These are phyloP conservation scores for Laetiporus sulphureus DNA, from an alignment of 1,284 basidiomycete species.

Conservation along the genomic window DNA sequence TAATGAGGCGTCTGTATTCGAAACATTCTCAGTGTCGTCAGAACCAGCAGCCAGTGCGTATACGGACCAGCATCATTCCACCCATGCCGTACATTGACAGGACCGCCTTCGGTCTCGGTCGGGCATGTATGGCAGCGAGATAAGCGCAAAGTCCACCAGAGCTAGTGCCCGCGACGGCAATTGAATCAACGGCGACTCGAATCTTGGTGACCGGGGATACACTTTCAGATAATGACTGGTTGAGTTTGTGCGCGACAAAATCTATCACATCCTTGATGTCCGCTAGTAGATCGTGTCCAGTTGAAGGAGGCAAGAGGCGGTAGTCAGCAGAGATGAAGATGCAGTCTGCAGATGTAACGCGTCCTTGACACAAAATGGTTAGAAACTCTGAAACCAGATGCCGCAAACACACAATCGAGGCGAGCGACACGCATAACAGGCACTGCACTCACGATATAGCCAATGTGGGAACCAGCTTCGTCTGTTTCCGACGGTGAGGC, in stretches of 20 bases:
- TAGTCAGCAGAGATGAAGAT: conserved; percentile 59
- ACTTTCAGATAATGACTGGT: conserved; percentile 11
- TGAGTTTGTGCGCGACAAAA: conserved; percentile 33
- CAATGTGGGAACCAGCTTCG: conserved; percentile 56
- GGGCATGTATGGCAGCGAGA: conserved; percentile 45
- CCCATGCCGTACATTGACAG: conserved; percentile 59
- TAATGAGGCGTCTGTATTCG: conserved; percentile 30
- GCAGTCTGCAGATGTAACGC: conserved; percentile 37
- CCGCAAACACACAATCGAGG: conserved; percentile 2
- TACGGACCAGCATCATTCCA: conserved; percentile 49
- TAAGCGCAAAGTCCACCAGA: conserved; percentile 61
- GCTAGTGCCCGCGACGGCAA: conserved; percentile 53
- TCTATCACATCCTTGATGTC: conserved; percentile 49
- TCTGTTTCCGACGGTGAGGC: conserved; percentile 50
- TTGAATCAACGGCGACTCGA: conserved; percentile 34
- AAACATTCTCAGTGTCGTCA: background rate
- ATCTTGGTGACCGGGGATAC: conserved; percentile 2
- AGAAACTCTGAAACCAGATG: background rate
- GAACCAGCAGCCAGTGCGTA: background rate
- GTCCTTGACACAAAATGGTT: conserved; percentile 28
- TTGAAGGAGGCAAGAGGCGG: conserved; percentile 48
- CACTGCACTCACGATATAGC: conserved; percentile 43
- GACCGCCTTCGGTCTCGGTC: conserved; percentile 46
- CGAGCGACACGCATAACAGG: background rate
- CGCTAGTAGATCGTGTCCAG: conserved; percentile 47